Conservation (phyloP, 306 rosid genomes). For the Inga leiocalycina region DNA sequence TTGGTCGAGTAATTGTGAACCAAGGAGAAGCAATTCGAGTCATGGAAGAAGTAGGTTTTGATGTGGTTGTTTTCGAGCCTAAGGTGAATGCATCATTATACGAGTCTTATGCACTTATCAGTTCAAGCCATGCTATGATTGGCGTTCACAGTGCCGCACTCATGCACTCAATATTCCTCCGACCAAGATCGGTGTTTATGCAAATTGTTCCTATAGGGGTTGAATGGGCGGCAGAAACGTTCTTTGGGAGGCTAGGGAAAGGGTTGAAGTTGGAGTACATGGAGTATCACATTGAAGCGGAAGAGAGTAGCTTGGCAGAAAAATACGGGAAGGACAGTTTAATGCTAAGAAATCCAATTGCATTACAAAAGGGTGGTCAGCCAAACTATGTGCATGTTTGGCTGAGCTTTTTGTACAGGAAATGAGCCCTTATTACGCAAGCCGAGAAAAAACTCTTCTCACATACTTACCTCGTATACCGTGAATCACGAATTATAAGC, state of each 20-base stretch:
- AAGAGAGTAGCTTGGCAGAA: constrained; percentile 51
- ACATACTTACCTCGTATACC: too few relatives aligned
- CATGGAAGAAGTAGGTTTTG: constrained; percentile 37
- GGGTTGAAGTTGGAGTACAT: constrained; percentile 36
- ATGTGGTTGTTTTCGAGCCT: constrained; percentile 39
- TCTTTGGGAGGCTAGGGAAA: constrained; percentile 33
- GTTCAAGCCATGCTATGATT: constrained; percentile 42
- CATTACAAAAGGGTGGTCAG: constrained; percentile 26
- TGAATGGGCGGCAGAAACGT: constrained; percentile 33
- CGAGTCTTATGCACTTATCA: constrained; percentile 31
- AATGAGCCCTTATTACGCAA: too few relatives aligned
- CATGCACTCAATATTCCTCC: constrained; percentile 39
- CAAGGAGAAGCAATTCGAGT: neutral
- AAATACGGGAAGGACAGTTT: constrained; percentile 34
- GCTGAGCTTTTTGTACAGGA: too few relatives aligned
- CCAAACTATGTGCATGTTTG: too few relatives aligned
- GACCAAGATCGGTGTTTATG: constrained; percentile 31
- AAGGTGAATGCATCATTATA: neutral
- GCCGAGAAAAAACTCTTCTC: too few relatives aligned
- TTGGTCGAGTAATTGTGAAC: constrained; percentile 30
- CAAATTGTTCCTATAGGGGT: constrained; percentile 51
- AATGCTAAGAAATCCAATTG: constrained; percentile 31
- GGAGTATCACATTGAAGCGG: constrained; percentile 41
- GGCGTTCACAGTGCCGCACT: constrained; percentile 45
- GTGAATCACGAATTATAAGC: too few relatives aligned